These are phyloP conservation scores for Daldinia bambusicola DNA, from an alignment of 495 filamentous ascomycete genomes.

Conservation along the genomic window DNA sequence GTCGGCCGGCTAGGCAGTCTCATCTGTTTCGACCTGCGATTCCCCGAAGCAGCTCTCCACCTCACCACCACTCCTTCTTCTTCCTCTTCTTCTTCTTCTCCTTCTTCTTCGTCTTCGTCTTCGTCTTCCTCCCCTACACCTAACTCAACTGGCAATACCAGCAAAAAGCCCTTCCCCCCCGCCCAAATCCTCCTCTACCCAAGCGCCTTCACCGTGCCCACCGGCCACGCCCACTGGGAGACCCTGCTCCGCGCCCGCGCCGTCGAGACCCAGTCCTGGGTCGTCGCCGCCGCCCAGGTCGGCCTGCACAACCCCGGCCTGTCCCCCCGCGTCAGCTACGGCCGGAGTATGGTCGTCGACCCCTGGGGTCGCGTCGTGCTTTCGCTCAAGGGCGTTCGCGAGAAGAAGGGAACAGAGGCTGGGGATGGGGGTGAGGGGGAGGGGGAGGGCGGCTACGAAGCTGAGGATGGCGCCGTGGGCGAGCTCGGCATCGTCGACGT, in stretches of 20 bases:
- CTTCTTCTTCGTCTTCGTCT: not conserved
- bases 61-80: slow-evolving; percentile 57
- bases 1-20: slow-evolving; percentile 79
- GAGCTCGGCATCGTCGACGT: slow-evolving; percentile 61
- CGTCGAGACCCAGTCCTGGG: slow-evolving; percentile 89
- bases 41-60: slow-evolving; percentile 78
- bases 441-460: slow-evolving; percentile 54
- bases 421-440: too few relatives aligned
- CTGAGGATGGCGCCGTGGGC: slow-evolving; percentile 51
- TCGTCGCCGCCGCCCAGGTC: slow-evolving; percentile 88
- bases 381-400: slow-evolving; percentile 65
- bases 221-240: slow-evolving; percentile 88
- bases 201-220: slow-evolving; percentile 89
- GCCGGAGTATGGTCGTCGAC: slow-evolving; percentile 85
- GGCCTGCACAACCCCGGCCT: slow-evolving; percentile 74
- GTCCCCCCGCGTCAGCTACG: slow-evolving; percentile 78
- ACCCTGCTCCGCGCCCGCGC: slow-evolving; percentile 79
- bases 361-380: slow-evolving; percentile 86
- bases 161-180: not conserved
- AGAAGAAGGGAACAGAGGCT: too few relatives aligned
- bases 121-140: too few relatives aligned
- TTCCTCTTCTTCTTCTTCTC: too few relatives aligned
- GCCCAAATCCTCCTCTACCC: slow-evolving; percentile 74
- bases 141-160: too few relatives aligned
- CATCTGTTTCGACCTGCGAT: slow-evolving; percentile 94